Percentiles rank a stretch among this genome's conserved stretches.
These are phyloP conservation scores for Camillea tinctor DNA, from an alignment of 2,329 filamentous ascomycete genomes.

Conservation along the genomic window DNA sequence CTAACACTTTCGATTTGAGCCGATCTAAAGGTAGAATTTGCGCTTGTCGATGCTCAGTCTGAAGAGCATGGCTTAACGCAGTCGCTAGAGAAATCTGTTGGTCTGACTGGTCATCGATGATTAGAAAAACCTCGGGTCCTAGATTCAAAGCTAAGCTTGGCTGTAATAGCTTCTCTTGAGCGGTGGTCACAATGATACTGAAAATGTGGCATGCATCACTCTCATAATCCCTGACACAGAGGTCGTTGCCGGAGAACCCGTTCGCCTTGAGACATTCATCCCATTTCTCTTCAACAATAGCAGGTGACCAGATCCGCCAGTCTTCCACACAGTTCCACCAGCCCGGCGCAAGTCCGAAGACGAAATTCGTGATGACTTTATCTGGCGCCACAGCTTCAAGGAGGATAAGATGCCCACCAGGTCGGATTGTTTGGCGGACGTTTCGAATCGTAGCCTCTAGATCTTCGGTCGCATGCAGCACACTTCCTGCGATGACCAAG, in stretches of 20 bases:
- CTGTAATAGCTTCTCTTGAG: slow-evolving; percentile 3
- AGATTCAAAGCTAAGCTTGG: not conserved
- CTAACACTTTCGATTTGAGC: slow-evolving; percentile 3
- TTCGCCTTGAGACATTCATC: slow-evolving; percentile 14
- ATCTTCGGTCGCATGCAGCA: slow-evolving; percentile 18
- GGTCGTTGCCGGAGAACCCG: slow-evolving; percentile 26
- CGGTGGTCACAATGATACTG: slow-evolving; percentile 26
- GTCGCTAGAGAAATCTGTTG: slow-evolving; percentile 10
- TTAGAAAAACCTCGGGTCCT: slow-evolving; percentile 11
- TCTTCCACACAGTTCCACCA: slow-evolving; percentile 20
- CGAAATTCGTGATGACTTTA: slow-evolving; percentile 24
- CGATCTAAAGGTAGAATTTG: slow-evolving; percentile 9
- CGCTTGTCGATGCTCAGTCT: not conserved
- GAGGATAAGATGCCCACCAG: slow-evolving; percentile 14
- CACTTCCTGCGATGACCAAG: slow-evolving; percentile 19
- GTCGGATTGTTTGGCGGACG: slow-evolving; percentile 10
- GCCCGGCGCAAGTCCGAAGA: slow-evolving; percentile 19
- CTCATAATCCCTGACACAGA: slow-evolving; percentile 21
- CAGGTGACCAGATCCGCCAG: slow-evolving; percentile 7
- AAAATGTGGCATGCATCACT: slow-evolving; percentile 18
- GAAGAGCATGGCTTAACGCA: not conserved
- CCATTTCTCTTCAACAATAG: slow-evolving; percentile 18
- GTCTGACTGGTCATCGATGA: slow-evolving; percentile 17
- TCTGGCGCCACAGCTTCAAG: slow-evolving; percentile 16
- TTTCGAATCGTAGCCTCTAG: slow-evolving; percentile 14